Percentiles rank a stretch among this genome's conserved stretches.
Evolutionary conservation across 164 flowering plant species (phyloP).

Genomic region (Liriodendron chinense): DNA sequence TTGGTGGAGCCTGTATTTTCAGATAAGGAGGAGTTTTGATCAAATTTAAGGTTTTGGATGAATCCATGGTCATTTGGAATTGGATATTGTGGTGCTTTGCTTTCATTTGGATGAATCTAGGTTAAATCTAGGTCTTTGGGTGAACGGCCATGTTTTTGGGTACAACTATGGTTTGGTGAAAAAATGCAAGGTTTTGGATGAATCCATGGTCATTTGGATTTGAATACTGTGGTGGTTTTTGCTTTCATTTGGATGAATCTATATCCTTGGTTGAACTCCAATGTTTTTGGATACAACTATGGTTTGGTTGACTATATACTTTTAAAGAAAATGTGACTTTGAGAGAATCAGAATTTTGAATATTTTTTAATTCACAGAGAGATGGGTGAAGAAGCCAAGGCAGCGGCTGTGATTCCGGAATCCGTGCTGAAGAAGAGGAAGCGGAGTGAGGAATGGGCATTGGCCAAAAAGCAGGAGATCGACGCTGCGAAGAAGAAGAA

Average conservation of each 20-base stretch:
- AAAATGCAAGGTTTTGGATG: too few relatives aligned
- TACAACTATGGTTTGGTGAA: too few relatives aligned
- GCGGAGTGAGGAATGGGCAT: conserved; percentile 55
- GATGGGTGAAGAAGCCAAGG: conserved; percentile 43
- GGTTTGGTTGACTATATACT: background rate
- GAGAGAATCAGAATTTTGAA: background rate
- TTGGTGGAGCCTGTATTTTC: background rate
- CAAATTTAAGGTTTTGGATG: background rate
- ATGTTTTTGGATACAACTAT: background rate
- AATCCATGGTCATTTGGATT: too few relatives aligned
- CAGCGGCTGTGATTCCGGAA: conserved; percentile 41
- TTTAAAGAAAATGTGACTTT: background rate
- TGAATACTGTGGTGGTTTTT: too few relatives aligned
- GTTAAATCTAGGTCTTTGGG: background rate
- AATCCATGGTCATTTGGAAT: background rate
- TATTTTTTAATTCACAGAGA: conserved; percentile 10
- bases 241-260: too few relatives aligned
- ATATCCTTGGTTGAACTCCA: background rate
- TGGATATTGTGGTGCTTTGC: background rate
- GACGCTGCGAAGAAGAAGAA: conserved; percentile 40
- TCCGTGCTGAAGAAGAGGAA: conserved; percentile 57
- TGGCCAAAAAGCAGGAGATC: conserved; percentile 34
- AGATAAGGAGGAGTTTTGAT: background rate
- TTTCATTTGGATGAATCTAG: too few relatives aligned
- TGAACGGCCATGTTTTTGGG: background rate